Base-by-base conservation (phyloP, 179 eudicot genomes). In the Camellia oleifera region DNA sequence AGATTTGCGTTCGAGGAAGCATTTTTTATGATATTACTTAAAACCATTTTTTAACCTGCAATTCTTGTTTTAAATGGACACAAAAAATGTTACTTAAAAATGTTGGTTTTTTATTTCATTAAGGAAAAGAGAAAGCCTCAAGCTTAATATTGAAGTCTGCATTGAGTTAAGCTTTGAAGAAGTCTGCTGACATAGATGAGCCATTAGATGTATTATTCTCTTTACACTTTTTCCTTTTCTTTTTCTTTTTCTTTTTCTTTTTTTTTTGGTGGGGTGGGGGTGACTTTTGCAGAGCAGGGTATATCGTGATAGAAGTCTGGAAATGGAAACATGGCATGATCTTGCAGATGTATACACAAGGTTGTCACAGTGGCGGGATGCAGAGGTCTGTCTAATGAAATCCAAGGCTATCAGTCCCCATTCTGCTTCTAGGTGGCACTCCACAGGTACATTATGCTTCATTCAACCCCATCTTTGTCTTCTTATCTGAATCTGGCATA, bases 301-400 rank as follows among this genome's bases (percentile, higher is more conserved):
- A 62, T 78, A 85, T n/a, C 48, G 44, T 52, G 89, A 83, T 58
- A 84, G 79, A 80, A 83, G 89, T 74, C 85, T 91, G 82, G 94
- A 92, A 86, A 79, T 89, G 85, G 94, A 90, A 81, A 90, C 92
- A 9, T 95, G 98, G 99, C 88, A 86, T 77, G 99, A 94, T 86
- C 94, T 95, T 57, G 93, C 93, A 77, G 83, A 84, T 75, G 77
- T 92, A 46, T 95, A 95, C 80, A 91, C 90, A 72, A 85, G 90
- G 83, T 84, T 94, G 77, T 92, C 97, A 46, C 91, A 84, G 23
- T 94, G 94, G 98, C 80, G 83, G 50, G 99, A 95, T 80, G 93
- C 91, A 46, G 95, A 95, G 83, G 81, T 83, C 60, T 95, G 98
- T 84, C 87, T 95, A 54, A 79, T 90, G 69, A 94, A 94, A 90